These are phyloP conservation scores for Phyllosticta citribraziliensis DNA, from an alignment of 2,329 filamentous ascomycete species.

Conservation along the genomic window DNA sequence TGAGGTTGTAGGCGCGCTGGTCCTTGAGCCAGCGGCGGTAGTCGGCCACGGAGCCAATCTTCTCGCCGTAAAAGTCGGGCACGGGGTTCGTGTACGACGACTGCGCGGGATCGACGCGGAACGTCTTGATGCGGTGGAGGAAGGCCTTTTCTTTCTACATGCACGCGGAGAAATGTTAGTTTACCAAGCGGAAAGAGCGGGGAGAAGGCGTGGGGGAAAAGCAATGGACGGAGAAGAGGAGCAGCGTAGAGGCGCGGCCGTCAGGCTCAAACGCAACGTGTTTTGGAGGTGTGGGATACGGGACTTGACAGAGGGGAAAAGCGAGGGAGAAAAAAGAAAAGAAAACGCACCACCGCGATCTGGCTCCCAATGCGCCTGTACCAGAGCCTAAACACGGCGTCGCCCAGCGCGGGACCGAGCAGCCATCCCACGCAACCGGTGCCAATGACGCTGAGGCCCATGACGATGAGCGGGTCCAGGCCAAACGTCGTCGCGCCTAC, in stretches of 20 bases:
- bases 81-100: slow-evolving; percentile 89
- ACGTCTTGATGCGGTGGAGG: slow-evolving; percentile 81
- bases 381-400: slow-evolving; percentile 60
- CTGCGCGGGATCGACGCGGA: slow-evolving; percentile 81
- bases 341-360: slow-evolving; percentile 54
- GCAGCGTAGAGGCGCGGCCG: not conserved
- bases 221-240: not conserved
- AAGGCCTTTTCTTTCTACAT: slow-evolving; percentile 83
- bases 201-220: not conserved
- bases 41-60: slow-evolving; percentile 84
- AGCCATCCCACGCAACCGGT: slow-evolving; percentile 30
- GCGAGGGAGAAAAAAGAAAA: not conserved
- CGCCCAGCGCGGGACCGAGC: slow-evolving; percentile 5
- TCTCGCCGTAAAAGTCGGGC: slow-evolving; percentile 97
- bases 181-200: not conserved
- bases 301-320: not conserved
- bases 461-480: slow-evolving; percentile 76
- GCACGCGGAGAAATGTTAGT: not conserved
- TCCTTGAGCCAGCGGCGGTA: slow-evolving; percentile 97
- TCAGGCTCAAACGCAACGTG: not conserved
- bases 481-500: slow-evolving; percentile 58
- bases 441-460: slow-evolving; percentile 69
- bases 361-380: slow-evolving; percentile 62
- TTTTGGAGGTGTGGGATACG: not conserved
- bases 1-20: slow-evolving; percentile 83